phyloP scores from a whole-genome alignment of 2,329 filamentous ascomycete species.

The Trichoderma sp. region DNA sequence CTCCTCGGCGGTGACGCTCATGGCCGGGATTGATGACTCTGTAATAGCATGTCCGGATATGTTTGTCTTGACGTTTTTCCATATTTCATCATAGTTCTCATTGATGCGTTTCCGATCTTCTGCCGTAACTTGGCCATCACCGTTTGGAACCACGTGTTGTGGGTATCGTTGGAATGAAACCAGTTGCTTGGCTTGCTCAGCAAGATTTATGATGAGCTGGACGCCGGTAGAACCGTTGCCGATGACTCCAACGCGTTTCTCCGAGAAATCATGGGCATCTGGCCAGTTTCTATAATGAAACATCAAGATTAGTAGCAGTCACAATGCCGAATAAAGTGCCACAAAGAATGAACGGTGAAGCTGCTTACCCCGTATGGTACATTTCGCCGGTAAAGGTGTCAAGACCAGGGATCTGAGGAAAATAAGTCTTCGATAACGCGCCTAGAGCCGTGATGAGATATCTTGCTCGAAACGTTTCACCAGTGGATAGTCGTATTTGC shows the following conservation, averaged over 20 bases:
- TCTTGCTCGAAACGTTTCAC: background rate
- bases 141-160: background rate
- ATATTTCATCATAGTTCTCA: background rate
- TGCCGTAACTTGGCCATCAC: background rate
- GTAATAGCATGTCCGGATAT: background rate
- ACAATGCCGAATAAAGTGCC: background rate
- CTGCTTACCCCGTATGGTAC: background rate
- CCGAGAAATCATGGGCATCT: background rate
- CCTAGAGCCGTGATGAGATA: background rate
- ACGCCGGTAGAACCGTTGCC: background rate
- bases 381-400: background rate
- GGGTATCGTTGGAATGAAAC: background rate
- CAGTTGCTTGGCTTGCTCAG: background rate
- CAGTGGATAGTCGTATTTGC: background rate
- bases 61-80: background rate
- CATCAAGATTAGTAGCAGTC: background rate
- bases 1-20: background rate
- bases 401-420: background rate
- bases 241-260: background rate
- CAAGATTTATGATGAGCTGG: background rate
- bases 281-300: background rate
- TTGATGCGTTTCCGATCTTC: background rate
- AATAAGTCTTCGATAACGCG: background rate
- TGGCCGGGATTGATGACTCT: background rate
- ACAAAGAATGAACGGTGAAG: background rate